Evolutionary conservation across 495 filamentous ascomycete genomes (phyloP), one percentile per base, ranked within the genome.

Genomic region (Emericellopsis terricola): DNA sequence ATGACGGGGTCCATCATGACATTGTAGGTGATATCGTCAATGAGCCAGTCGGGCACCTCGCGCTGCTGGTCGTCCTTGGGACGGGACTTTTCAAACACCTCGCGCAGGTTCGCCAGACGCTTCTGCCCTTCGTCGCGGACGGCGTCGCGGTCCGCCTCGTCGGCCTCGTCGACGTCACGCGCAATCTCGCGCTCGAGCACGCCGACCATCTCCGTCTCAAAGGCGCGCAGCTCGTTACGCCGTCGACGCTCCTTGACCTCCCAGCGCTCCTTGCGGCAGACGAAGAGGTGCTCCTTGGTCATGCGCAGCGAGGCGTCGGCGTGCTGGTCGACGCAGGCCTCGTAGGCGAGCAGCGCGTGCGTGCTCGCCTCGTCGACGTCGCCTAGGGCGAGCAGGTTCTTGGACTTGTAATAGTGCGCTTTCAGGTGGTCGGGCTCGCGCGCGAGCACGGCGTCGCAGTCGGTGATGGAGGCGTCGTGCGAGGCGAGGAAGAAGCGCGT

Each of bases 1-100:
- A 86, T 64, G 9, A 89, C 81, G 3, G 82, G 89, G 55, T 97
- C 89, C 43, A 87, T 68, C 86, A 97, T 94, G 39, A 94, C 68
- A 24, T 71, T 66, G 43, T 94, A 94, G 1, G 78, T 83, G 33
- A 97, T 96, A 15, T 75, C 77, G 47, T 96, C 89, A 28, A 97
- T 65, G 0, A 81, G 61, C 61, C 83, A 82, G 40, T 93, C 87
- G 0, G 89, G 86, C 2, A 92, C 80, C 41, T 77, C 57, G 36
- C 81, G 62, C 45, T 64, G 62, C 44, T 62, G 52, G 36, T 71
- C 64, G 34, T 68, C 42, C 0, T 36, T 38, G 0, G 35, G n/a
- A 3, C 58, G 59, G 2, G 74, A 68, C 23, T 62, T 54, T 28
- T 78, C 78, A 49, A 83, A 84, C 3, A 71, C 60, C 2, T 42